A percentile compares a stretch with the other conserved stretches of the same genome.
Conservation (phyloP, 371 early-diverging fungal genomes). For the Syncephalastrum contaminatum region DNA sequence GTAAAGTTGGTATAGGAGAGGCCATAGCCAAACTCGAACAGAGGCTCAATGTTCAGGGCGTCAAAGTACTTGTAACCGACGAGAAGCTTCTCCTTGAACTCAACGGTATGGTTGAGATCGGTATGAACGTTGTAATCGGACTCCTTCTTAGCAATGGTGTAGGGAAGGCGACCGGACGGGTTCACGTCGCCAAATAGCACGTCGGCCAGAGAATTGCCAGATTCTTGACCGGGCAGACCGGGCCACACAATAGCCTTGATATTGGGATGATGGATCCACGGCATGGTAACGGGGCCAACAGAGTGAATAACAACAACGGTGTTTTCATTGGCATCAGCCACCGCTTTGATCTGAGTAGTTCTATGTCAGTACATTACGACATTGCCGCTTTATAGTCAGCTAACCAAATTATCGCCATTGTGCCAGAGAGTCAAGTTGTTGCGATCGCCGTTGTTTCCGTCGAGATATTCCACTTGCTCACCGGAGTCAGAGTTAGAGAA, state of each 20-base stretch:
- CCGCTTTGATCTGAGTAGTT: constrained; percentile 42
- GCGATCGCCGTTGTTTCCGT: constrained; percentile 51
- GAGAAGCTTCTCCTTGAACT: constrained; percentile 47
- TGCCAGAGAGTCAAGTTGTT: constrained; percentile 56
- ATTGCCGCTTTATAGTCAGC: background rate
- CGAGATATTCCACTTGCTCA: constrained; percentile 40
- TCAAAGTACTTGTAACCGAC: constrained; percentile 54
- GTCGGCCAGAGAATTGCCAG: constrained; percentile 53
- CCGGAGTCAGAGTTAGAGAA: constrained; percentile 59
- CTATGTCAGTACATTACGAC: background rate
- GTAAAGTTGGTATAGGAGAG: constrained; percentile 55
- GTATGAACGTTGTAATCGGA: constrained; percentile 37
- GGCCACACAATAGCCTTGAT: constrained; percentile 57
- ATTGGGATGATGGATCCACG: constrained; percentile 56
- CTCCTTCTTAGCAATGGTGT: constrained; percentile 32
- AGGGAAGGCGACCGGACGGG: constrained; percentile 56
- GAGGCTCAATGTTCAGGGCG: constrained; percentile 38
- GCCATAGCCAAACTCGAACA: constrained; percentile 56
- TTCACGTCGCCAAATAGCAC: constrained; percentile 55
- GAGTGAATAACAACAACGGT: constrained; percentile 61
- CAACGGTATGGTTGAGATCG: constrained; percentile 6
- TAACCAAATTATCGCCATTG: constrained; percentile 57
- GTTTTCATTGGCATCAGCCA: constrained; percentile 51
- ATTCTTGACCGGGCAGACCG: constrained; percentile 52
- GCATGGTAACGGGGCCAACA: constrained; percentile 58